These are phyloP conservation scores for Mycena haematopus DNA, from an alignment of 768 basidiomycete species.

Conservation along the genomic window DNA sequence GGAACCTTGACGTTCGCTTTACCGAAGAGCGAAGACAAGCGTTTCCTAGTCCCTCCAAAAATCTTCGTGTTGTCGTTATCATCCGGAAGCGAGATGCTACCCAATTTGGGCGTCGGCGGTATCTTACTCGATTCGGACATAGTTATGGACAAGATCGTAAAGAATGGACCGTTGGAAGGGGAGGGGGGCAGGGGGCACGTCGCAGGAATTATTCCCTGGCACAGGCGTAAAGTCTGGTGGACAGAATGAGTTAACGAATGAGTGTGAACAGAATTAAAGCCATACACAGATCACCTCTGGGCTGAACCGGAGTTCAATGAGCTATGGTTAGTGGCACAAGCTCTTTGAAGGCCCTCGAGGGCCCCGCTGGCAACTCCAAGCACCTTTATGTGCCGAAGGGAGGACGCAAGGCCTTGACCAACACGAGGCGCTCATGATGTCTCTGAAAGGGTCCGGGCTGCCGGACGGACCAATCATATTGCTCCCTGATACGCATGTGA, in stretches of 20 bases:
- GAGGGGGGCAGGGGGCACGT: constrained; percentile 2
- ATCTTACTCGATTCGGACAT: constrained; percentile 29
- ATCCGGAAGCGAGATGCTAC: constrained; percentile 28
- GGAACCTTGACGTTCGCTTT: constrained; percentile 13
- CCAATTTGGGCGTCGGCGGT: constrained; percentile 30
- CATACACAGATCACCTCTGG: constrained; percentile 11
- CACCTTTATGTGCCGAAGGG: constrained; percentile 33
- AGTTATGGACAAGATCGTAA: constrained; percentile 24
- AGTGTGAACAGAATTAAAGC: not conserved
- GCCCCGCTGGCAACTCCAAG: constrained; percentile 27
- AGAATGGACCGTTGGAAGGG: constrained; percentile 7
- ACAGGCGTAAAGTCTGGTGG: constrained; percentile 1
- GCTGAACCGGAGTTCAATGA: constrained; percentile 9
- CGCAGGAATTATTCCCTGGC: constrained; percentile 19
- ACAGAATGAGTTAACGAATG: not conserved
- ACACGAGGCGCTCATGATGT: constrained; percentile 33
- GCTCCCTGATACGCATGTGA: constrained; percentile 26
- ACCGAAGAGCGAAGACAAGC: constrained; percentile 26
- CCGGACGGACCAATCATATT: constrained; percentile 28
- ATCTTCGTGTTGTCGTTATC: constrained; percentile 25
- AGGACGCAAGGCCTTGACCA: constrained; percentile 33
- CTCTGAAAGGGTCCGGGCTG: constrained; percentile 21
- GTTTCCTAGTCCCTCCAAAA: constrained; percentile 24
- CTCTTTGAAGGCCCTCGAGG: constrained; percentile 27
- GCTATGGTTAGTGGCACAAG: constrained; percentile 18